Evolutionary conservation across 2,329 filamentous ascomycete species (phyloP).

Genomic region (Fusarium mundagurra): DNA sequence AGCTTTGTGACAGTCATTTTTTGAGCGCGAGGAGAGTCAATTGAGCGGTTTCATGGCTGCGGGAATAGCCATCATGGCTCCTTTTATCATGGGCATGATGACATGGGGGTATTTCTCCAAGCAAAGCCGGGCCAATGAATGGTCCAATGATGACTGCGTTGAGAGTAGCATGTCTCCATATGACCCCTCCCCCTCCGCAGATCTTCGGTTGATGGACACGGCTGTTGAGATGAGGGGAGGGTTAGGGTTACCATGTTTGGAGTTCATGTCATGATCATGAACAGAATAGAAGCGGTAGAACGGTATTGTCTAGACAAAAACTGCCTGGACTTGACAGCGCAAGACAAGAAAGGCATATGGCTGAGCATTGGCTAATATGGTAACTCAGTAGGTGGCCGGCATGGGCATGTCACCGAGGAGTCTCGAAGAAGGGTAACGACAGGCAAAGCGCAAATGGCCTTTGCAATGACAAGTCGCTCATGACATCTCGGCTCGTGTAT

Average conservation of each 20-base stretch:
- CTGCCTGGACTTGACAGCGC: neutral
- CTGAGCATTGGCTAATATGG: neutral
- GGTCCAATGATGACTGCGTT: slow-evolving; percentile 37
- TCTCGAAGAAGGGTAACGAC: neutral
- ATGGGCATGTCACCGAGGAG: neutral
- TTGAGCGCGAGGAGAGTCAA: slow-evolving; percentile 4
- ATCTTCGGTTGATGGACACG: slow-evolving; percentile 42
- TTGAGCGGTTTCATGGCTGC: slow-evolving; percentile 1
- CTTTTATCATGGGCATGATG: slow-evolving; percentile 36
- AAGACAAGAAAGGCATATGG: neutral
- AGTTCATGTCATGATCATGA: neutral
- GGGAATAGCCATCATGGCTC: slow-evolving; percentile 23
- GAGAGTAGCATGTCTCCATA: slow-evolving; percentile 28
- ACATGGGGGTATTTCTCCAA: slow-evolving; percentile 25
- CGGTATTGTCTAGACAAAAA: too few relatives aligned
- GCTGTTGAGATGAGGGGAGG: slow-evolving; percentile 39
- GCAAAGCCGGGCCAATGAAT: slow-evolving; percentile 5
- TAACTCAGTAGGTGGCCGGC: neutral
- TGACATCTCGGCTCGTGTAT: neutral
- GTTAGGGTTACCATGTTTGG: neutral
- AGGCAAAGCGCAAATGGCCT: too few relatives aligned
- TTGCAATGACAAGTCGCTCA: neutral
- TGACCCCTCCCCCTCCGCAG: slow-evolving; percentile 40
- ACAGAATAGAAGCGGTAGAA: neutral
- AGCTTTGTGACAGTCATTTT: slow-evolving; percentile 45